Evolutionary conservation across 768 basidiomycete genomes (phyloP), one percentile per base, ranked within the genome.

Genomic region (Calocybe cyanea): DNA sequence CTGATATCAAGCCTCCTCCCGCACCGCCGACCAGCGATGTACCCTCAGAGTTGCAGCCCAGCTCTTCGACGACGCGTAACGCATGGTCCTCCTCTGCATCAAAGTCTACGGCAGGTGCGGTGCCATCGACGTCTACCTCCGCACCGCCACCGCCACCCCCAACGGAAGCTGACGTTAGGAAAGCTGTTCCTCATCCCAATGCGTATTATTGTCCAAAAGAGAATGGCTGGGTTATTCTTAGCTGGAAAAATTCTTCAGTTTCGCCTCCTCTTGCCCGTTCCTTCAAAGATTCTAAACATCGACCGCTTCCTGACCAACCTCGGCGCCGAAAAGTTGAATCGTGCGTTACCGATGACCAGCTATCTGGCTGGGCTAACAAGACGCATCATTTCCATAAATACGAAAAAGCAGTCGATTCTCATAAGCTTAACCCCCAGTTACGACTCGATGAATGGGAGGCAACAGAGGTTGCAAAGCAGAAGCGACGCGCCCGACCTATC

Each of bases 301-400:
- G 57, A 19, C 71, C 73, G 4, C 72, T 87, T 19, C 87, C 87
- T 0, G 73, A 83, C 45, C 73, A 73, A 54, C 48, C 56, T 4
- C 72, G 77, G 25, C 78, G 82, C 60, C 73, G 64, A 58, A 61
- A 57, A 62, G 72, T 43, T 20, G 51, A 33, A 7, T 78, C 77
- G 2, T 90, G 87, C 57, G 59, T 82, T 15, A 76, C 68, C 2
- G 71, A 75, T 21, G 68, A 73, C n/a, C 70, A 76, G 35, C 61
- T 70, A 0, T 73, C 72, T 45, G 61, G 75, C 54, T 38, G 66
- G 50, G 41, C 56, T 21, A 87, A 89, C 63, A 68, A 75, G 57
- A 85, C 87, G 0, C 90, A 92, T 56, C 90, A 92, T 58, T 91
- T 87, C 55, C 90, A 92, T 60, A 74, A 71, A 44, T 91, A 90